Evolutionary conservation across 495 filamentous ascomycete species (phyloP).

Genomic region (Niebla homalea): DNA sequence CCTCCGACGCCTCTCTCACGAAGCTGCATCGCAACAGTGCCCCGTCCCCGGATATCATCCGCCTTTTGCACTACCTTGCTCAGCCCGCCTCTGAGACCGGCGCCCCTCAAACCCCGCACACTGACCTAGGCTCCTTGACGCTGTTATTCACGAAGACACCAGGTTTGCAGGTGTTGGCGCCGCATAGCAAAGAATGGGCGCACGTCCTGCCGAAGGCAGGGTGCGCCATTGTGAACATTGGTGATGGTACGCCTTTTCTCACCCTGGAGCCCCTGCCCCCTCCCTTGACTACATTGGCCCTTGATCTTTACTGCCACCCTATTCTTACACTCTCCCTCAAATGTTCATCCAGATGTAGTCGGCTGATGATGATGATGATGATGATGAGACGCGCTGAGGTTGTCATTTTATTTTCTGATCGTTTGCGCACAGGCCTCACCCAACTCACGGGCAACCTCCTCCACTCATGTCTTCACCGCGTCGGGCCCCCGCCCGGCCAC

Average conservation of each 20-base stretch:
- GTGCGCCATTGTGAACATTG: constrained; percentile 42
- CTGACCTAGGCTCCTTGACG: constrained; percentile 44
- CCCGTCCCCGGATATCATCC: constrained; percentile 33
- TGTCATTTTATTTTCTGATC: too few species aligned
- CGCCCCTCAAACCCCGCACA: constrained; percentile 43
- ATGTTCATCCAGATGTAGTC: too few species aligned
- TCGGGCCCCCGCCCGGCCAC: not conserved
- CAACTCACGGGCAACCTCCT: constrained; percentile 2
- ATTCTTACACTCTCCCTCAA: too few species aligned
- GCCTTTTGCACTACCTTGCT: constrained; percentile 36
- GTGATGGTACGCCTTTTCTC: constrained; percentile 44
- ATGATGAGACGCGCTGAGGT: too few species aligned
- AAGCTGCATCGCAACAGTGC: constrained; percentile 37
- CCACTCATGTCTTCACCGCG: not conserved
- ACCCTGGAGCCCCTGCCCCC: constrained; percentile 7
- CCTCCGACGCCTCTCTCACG: constrained; percentile 32
- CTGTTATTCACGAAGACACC: constrained; percentile 43
- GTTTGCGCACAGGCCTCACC: not conserved
- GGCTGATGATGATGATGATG: too few species aligned
- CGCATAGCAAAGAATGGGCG: constrained; percentile 33
- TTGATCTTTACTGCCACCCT: too few species aligned
- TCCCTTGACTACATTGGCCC: too few species aligned
- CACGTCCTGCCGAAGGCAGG: constrained; percentile 37
- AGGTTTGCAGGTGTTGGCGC: constrained; percentile 42
- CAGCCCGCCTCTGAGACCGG: constrained; percentile 26